phyloP scores from a whole-genome alignment of 768 basidiomycete species.

The Sporobolomyces phaffii region DNA sequence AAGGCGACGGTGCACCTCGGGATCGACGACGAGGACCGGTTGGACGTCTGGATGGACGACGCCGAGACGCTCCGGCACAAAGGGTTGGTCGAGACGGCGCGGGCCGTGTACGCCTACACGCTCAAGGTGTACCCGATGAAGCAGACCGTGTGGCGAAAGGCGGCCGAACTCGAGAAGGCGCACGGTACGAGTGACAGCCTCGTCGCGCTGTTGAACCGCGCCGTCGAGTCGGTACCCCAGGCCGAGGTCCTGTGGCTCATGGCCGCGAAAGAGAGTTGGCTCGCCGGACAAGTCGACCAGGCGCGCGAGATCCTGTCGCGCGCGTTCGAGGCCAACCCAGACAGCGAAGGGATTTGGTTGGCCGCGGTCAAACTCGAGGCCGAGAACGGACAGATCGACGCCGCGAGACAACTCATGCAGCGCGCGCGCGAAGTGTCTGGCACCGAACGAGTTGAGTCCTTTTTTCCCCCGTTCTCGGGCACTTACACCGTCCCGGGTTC shows the following conservation, averaged over 20 bases:
- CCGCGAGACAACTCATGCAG: constrained; percentile 76
- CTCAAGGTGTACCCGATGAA: constrained; percentile 84
- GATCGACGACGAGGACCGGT: constrained; percentile 85
- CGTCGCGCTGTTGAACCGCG: constrained; percentile 70
- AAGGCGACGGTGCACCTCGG: constrained; percentile 92
- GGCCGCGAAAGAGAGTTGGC: constrained; percentile 96
- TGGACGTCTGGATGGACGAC: constrained; percentile 85
- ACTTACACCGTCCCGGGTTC: too few species aligned
- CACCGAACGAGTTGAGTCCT: constrained; percentile 70
- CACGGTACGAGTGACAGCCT: constrained; percentile 80
- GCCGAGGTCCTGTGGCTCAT: constrained; percentile 97
- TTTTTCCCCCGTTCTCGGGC: background rate
- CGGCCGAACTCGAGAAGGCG: constrained; percentile 85
- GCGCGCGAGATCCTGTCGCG: constrained; percentile 80
- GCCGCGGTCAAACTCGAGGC: constrained; percentile 96
- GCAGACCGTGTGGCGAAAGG: constrained; percentile 76
- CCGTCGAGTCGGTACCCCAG: constrained; percentile 85
- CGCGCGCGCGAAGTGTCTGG: constrained; percentile 85
- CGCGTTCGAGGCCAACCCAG: constrained; percentile 90
- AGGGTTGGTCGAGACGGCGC: constrained; percentile 70
- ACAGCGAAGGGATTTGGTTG: constrained; percentile 95
- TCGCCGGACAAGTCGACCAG: constrained; percentile 77
- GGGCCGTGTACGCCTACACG: constrained; percentile 84
- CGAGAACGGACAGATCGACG: constrained; percentile 82
- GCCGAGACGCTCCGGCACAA: constrained; percentile 72